Evolutionary conservation across 1,284 basidiomycete genomes (phyloP).

Genomic region (Ceratobasidium sp.): DNA sequence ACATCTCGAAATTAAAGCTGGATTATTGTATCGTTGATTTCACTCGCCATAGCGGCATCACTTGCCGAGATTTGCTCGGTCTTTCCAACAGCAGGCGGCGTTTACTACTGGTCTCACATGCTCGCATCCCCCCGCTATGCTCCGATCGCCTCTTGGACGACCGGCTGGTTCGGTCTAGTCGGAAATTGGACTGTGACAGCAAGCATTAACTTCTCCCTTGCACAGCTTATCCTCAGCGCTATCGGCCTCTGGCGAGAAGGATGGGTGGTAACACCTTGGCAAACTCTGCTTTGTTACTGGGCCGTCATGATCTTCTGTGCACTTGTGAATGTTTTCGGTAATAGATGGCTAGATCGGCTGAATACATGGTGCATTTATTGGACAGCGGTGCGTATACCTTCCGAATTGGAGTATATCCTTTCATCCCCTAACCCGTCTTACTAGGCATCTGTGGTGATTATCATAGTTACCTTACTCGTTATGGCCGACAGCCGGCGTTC

Average conservation of each 20-base stretch:
- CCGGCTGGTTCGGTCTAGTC: conserved; percentile 63
- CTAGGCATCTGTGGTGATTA: conserved; percentile 60
- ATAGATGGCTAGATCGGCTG: conserved; percentile 56
- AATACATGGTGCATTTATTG: conserved; percentile 56
- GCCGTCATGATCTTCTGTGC: conserved; percentile 59
- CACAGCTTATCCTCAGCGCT: conserved; percentile 63
- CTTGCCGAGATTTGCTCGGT: conserved; percentile 64
- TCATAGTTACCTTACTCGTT: conserved; percentile 61
- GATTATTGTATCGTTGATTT: conserved; percentile 62
- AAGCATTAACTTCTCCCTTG: conserved; percentile 64
- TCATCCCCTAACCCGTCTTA: conserved; percentile 54
- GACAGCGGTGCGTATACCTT: conserved; percentile 29
- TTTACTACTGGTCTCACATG: conserved; percentile 64
- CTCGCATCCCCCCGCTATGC: conserved; percentile 61
- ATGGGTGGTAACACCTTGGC: conserved; percentile 60
- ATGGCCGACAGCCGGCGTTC: conserved; percentile 60
- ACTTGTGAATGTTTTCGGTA: conserved; percentile 59
- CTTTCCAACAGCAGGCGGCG: conserved; percentile 63
- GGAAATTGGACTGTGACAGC: conserved; percentile 65
- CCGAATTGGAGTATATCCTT: background rate
- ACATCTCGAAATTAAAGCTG: conserved; percentile 52
- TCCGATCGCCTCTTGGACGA: conserved; percentile 61
- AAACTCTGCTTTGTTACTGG: conserved; percentile 62
- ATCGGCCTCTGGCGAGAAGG: conserved; percentile 61
- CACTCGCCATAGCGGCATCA: conserved; percentile 61